phyloP scores from a whole-genome alignment of 306 rosid species.

The Carpinus fangiana region DNA sequence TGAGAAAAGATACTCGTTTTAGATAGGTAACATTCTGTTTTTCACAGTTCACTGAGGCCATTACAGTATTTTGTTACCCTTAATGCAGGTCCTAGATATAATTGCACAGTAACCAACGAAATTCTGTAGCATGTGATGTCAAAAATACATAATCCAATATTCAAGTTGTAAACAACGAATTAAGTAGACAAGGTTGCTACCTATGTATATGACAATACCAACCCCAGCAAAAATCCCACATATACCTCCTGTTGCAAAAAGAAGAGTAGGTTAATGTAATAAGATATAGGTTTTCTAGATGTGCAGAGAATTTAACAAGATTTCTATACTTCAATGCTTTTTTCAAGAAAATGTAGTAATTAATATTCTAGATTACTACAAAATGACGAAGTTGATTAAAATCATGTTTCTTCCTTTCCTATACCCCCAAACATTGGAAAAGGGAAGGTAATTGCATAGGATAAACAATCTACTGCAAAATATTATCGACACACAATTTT shows the following conservation, averaged over 20 bases:
- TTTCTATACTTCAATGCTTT: background rate
- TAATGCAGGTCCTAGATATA: background rate
- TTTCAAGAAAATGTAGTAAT: background rate
- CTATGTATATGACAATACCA: slow-evolving; percentile 13
- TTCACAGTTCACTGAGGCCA: background rate
- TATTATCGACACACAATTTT: background rate
- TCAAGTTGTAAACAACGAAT: background rate
- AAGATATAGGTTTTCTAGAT: background rate
- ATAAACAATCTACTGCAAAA: background rate
- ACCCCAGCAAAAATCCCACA: slow-evolving; percentile 2
- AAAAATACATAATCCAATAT: background rate
- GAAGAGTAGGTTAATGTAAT: background rate
- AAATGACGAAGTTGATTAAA: background rate
- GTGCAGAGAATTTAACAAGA: slow-evolving; percentile 5
- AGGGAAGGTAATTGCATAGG: background rate
- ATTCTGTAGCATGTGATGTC: background rate
- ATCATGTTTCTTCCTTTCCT: background rate
- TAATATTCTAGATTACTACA: background rate
- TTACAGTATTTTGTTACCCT: background rate
- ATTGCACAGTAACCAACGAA: background rate
- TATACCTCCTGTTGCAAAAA: background rate
- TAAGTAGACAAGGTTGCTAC: slow-evolving; percentile 3
- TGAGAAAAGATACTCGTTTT: background rate
- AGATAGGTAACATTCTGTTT: background rate
- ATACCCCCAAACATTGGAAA: background rate